Percentiles rank a stretch among this genome's conserved stretches.
Conservation (phyloP, 352 stramenopile genomes). For the Globisporangium rhizosaccharum region DNA sequence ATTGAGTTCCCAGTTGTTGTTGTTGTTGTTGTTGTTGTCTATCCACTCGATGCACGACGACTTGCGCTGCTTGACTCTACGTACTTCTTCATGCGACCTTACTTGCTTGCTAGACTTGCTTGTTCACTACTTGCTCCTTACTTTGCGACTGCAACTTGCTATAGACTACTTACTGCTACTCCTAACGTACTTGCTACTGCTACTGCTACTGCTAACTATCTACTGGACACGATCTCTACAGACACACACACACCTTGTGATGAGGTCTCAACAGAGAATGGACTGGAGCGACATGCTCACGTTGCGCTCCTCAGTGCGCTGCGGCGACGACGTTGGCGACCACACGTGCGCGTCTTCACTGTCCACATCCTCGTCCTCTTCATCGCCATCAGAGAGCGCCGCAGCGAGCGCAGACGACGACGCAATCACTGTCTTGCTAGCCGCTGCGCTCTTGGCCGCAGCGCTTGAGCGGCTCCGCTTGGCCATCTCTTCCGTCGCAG, state of each 20-base stretch:
- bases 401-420: constrained; percentile 21
- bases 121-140: neutral
- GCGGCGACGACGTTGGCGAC: constrained; percentile 13
- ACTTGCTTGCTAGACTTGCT: neutral
- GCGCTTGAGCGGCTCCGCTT: constrained; percentile 48
- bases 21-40: too few relatives aligned
- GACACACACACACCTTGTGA: neutral
- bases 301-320: constrained; percentile 29
- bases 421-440: constrained; percentile 5
- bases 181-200: too few relatives aligned
- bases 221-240: neutral
- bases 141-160: neutral
- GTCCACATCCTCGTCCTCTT: constrained; percentile 20
- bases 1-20: too few relatives aligned
- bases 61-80: too few relatives aligned
- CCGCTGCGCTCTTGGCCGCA: neutral
- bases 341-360: constrained; percentile 5
- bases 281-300: constrained; percentile 69
- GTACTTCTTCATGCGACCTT: neutral
- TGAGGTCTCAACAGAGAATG: constrained; percentile 49
- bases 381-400: constrained; percentile 48
- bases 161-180: neutral
- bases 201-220: neutral
- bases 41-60: too few relatives aligned
- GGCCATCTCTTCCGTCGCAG: constrained; percentile 46